These are phyloP conservation scores for Apostasia shenzhenica DNA, from an alignment of 106 monocot genomes.

Conservation along the genomic window DNA sequence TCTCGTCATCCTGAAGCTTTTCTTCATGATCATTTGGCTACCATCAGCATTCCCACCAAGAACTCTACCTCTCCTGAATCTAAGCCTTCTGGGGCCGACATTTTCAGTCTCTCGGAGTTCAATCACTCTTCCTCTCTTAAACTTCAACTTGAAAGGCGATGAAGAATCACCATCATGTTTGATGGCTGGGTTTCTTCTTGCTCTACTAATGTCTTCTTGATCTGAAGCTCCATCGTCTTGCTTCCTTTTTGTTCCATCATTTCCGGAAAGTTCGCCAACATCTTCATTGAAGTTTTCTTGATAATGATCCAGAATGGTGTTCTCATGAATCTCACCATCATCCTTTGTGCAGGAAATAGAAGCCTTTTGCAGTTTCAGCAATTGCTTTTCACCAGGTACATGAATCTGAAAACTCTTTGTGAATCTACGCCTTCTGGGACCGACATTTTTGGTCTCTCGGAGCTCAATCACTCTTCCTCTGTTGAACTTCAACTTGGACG, in stretches of 20 bases:
- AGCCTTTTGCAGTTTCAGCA: not conserved
- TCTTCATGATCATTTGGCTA: slow-evolving; percentile 13
- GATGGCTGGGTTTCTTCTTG: slow-evolving; percentile 15
- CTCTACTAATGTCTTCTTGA: slow-evolving; percentile 10
- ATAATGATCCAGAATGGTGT: not conserved
- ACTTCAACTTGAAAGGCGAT: slow-evolving; percentile 50
- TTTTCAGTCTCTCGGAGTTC: slow-evolving; percentile 33
- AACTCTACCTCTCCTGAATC: slow-evolving; percentile 42
- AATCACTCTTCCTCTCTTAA: slow-evolving; percentile 54
- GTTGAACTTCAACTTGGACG: slow-evolving; percentile 61
- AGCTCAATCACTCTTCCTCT: slow-evolving; percentile 52
- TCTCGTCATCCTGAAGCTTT: slow-evolving; percentile 25
- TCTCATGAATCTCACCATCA: not conserved
- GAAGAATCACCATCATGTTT: slow-evolving; percentile 15
- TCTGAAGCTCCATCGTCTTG: not conserved
- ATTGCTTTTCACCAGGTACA: not conserved
- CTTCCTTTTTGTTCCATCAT: slow-evolving; percentile 8
- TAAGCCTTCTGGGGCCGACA: slow-evolving; percentile 41
- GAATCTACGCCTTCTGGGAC: slow-evolving; percentile 51
- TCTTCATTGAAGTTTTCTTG: slow-evolving; percentile 7
- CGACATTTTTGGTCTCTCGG: slow-evolving; percentile 27
- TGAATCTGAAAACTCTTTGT: not conserved
- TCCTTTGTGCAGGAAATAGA: not conserved
- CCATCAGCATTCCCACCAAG: slow-evolving; percentile 6
- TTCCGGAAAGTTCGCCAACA: slow-evolving; percentile 1